Base-by-base conservation (phyloP, 2,329 filamentous ascomycete species). In the Dactylellina sp. region DNA sequence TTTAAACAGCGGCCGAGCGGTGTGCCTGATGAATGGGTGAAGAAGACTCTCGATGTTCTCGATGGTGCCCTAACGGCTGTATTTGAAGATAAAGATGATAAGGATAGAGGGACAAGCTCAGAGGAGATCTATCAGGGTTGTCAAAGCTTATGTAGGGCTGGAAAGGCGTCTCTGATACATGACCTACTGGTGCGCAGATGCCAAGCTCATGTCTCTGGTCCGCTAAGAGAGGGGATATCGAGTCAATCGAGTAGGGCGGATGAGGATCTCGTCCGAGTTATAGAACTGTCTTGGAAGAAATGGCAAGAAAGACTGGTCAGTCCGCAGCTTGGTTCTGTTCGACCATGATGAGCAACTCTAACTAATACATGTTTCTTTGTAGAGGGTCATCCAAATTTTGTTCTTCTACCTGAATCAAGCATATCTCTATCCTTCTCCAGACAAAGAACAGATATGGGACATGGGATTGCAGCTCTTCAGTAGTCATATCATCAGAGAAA, bases 391-490 rank as follows among this genome's bases (percentile, higher is more conserved):
- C 59, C 88, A 93, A 53, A 94, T 91, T 76, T 90, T 96, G 40
- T 98, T 97, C 82, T 96, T 93, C 82, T 99, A 93, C 79, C 86
- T 99, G 76, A 94, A 99, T 80, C 89, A 95, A 75, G 91, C 93
- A 1, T 97, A 93, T 79, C 85, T 99, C 6, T 84, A 97, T 1
- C 89, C 90, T 66, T 88, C 89, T 49, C 88, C 89, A 77, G 87
- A 74, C 14, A 66, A 65, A 18, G 85, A 86, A 7, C 90, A 90
- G 35, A 88, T 99, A 65, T 90, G 93, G 79, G 92, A 96, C 79
- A 89, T 96, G 83, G 88, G 89, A 3, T 88, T 95, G 63, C 82
- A 85, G 12, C 86, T 92, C 71, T 99, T 98, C 80, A 87, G 91
- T 60, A 86, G 82, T 7, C 81, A 83, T 50, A 82, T 90, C 35